These are phyloP conservation scores for Aspergillus pseudonomiae DNA, from an alignment of 2,329 filamentous ascomycete genomes.

Conservation along the genomic window DNA sequence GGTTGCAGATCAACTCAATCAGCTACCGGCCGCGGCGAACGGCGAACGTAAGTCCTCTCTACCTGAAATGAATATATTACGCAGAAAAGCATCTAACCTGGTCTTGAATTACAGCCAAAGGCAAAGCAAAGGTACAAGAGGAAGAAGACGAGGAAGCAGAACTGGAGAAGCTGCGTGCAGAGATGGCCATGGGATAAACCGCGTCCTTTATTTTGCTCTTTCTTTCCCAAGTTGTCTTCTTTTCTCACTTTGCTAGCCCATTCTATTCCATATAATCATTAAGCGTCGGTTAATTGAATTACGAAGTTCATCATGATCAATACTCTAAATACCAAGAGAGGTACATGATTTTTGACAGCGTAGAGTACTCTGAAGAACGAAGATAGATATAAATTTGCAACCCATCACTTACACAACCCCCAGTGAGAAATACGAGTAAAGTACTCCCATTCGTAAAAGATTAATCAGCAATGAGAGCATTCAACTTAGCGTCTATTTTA, in stretches of 20 bases:
- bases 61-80: not conserved
- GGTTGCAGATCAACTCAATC: slow-evolving; percentile 74
- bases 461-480: not conserved
- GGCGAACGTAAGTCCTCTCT: slow-evolving; percentile 68
- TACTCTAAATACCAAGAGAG: not conserved
- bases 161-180: slow-evolving; percentile 86
- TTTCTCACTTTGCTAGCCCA: not conserved
- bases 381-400: not conserved
- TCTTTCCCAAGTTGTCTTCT: slow-evolving; percentile 3
- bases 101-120: slow-evolving; percentile 40
- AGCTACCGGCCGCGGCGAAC: slow-evolving; percentile 73
- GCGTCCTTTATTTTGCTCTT: not conserved
- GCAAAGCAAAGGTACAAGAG: slow-evolving; percentile 56
- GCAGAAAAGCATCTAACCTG: not conserved
- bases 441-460: not conserved
- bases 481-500: not conserved
- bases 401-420: not conserved
- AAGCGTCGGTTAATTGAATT: slow-evolving; percentile 5
- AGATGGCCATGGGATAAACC: slow-evolving; percentile 83
- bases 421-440: not conserved
- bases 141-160: slow-evolving; percentile 97
- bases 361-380: not conserved
- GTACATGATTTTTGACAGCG: not conserved
- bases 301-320: not conserved
- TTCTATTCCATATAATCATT: slow-evolving; percentile 3